These are phyloP conservation scores for Polyporus tsugae DNA, from an alignment of 1,284 basidiomycete genomes.

Conservation along the genomic window DNA sequence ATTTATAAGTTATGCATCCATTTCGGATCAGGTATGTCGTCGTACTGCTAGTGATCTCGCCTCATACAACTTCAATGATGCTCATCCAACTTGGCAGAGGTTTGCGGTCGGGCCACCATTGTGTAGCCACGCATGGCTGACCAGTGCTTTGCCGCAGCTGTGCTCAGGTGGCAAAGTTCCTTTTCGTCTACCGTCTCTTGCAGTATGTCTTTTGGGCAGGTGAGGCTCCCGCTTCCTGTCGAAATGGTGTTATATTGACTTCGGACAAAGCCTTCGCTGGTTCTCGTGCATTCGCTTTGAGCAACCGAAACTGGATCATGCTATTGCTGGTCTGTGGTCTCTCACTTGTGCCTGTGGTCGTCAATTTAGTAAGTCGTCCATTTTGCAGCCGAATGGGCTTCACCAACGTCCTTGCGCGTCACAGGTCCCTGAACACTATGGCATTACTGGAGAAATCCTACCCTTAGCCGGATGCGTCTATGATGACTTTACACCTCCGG, in stretches of 20 bases:
- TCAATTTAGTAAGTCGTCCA: conserved; percentile 8
- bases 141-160: no score
- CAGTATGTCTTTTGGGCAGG: no score
- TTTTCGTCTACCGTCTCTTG: no score
- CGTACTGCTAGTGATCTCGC: background rate
- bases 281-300: conserved; percentile 17
- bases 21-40: background rate
- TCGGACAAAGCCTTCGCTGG: conserved; percentile 12
- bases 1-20: background rate
- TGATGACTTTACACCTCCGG: no score
- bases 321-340: background rate
- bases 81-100: no score
- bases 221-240: no score
- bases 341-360: conserved; percentile 2
- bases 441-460: no score
- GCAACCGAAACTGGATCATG: conserved; percentile 1
- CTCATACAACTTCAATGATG: background rate
- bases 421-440: background rate
- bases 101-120: no score
- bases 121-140: no score
- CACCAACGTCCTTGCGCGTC: background rate
- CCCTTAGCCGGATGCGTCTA: no score
- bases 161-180: no score
- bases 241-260: background rate
- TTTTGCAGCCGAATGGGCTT: background rate